phyloP scores from a whole-genome alignment of 768 basidiomycete species.

The Mycena venus region DNA sequence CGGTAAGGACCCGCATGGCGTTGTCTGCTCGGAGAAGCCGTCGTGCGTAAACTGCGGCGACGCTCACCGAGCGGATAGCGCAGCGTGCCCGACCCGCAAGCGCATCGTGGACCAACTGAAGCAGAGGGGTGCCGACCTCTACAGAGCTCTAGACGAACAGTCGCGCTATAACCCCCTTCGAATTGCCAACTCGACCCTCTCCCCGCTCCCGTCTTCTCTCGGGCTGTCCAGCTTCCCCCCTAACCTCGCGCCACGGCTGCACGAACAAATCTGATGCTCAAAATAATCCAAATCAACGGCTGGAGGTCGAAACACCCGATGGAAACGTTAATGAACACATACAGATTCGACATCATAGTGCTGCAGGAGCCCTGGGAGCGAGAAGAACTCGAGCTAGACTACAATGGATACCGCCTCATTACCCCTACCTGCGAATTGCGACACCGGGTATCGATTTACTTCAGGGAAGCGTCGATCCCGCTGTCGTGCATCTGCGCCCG shows the following conservation, averaged over 20 bases:
- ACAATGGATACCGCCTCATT: background rate
- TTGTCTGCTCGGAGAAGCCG: background rate
- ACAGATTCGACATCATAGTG: background rate
- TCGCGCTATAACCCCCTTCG: too few relatives aligned
- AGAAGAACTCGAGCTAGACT: background rate
- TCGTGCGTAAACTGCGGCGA: background rate
- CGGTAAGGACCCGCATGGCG: background rate
- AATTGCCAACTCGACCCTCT: too few relatives aligned
- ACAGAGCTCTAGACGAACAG: background rate
- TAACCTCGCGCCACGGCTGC: conserved; percentile 6
- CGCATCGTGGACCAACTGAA: background rate
- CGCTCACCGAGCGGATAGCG: background rate
- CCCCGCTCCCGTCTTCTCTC: background rate
- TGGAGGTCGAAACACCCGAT: too few relatives aligned
- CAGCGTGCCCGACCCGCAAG: background rate
- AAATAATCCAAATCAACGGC: too few relatives aligned
- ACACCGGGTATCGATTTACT: background rate
- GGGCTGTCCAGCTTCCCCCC: background rate
- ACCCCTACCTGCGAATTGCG: background rate
- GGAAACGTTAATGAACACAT: background rate
- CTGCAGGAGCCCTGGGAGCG: conserved; percentile 6
- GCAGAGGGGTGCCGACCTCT: background rate
- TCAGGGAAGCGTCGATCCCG: background rate
- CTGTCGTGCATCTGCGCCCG: background rate
- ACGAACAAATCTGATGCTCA: too few relatives aligned